A percentile compares a stretch with the other conserved stretches of the same genome.
Evolutionary conservation across 164 flowering plant genomes (phyloP).

Genomic region (Umbilicus rupestris): DNA sequence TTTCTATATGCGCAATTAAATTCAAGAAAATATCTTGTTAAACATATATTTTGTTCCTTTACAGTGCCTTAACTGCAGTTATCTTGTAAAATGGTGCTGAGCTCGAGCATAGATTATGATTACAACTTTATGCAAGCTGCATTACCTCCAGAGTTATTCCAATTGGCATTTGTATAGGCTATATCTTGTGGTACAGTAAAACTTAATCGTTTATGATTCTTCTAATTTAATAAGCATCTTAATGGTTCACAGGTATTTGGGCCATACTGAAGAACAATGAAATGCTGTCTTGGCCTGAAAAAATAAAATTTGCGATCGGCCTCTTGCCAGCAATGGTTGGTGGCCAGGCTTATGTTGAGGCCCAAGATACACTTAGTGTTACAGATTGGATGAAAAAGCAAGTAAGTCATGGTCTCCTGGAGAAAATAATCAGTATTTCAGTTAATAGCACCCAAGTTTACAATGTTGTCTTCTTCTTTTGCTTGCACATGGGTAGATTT

Average conservation of each 20-base stretch:
- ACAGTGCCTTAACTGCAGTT: background rate
- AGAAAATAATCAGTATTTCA: background rate
- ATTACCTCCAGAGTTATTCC: background rate
- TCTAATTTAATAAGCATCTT: background rate
- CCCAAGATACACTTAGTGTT: constrained; percentile 88
- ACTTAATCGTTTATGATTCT: background rate
- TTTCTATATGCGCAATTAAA: background rate
- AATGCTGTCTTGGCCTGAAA: constrained; percentile 97
- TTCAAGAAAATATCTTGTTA: background rate
- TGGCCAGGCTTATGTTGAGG: constrained; percentile 95
- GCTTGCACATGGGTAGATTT: no score
- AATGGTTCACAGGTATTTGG: constrained; percentile 61
- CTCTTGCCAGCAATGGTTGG: constrained; percentile 93
- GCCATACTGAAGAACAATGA: constrained; percentile 93
- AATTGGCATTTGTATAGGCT: background rate
- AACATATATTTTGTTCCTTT: background rate
- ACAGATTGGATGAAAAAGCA: constrained; percentile 95
- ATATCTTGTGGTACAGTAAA: background rate
- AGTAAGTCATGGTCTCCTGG: constrained; percentile 24
- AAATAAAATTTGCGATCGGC: constrained; percentile 87
- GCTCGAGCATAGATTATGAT: background rate
- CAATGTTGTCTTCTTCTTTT: no score
- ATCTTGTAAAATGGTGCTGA: background rate
- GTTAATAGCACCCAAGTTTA: background rate
- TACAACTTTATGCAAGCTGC: background rate